Base-by-base conservation (phyloP, 1,284 basidiomycete species). In the Pseudozyma pruni region DNA sequence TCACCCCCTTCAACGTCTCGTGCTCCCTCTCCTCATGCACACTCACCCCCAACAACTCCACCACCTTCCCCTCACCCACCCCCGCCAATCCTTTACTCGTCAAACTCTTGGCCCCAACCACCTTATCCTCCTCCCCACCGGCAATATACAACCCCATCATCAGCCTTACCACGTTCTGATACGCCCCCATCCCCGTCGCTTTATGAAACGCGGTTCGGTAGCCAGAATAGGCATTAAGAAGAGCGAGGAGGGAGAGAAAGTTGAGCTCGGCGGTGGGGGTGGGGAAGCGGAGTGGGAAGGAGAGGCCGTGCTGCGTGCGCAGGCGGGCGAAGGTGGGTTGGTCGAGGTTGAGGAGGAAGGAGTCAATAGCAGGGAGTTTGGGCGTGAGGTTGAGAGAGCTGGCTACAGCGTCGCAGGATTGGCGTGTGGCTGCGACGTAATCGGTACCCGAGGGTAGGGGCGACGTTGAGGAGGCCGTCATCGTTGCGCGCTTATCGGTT, bases 1-100 rank as follows among this genome's bases (percentile, higher is more conserved):
- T 87, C 3, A 94, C 85, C 1, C 89, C 91, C 0, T 87, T 86
- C 19, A 94, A 86, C 5, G 83, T 85, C 42, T 88, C 87, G 78
- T 94, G 92, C 22, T 87, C 84, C 52, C 84, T 85, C 82, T 95
- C 93, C 38, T 87, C 82, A 76, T 78, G 76, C 17, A 76, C 58
- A 31, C 68, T 57, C 7, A 80, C 75, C 4, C 72, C 66, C 7
- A 78, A 20, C 8, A 78, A 17, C 17, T 69, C 69, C 3, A 76
- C 73, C 8, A 81, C 58, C 19, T 47, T 58, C 1, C 48, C 48
- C 19, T 71, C 47, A 2, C 40, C 54, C 31, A 80, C 51, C 8
- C 8, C 34, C 2, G 4, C 38, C 42, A 81, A 59, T 0, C 67
- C 72, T 16, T 64, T 33, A 3, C 73, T 67, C 20, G 53, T 69